Base-by-base conservation (phyloP, 1,139 yeast species). In the Geotrichum restrictum region DNA sequence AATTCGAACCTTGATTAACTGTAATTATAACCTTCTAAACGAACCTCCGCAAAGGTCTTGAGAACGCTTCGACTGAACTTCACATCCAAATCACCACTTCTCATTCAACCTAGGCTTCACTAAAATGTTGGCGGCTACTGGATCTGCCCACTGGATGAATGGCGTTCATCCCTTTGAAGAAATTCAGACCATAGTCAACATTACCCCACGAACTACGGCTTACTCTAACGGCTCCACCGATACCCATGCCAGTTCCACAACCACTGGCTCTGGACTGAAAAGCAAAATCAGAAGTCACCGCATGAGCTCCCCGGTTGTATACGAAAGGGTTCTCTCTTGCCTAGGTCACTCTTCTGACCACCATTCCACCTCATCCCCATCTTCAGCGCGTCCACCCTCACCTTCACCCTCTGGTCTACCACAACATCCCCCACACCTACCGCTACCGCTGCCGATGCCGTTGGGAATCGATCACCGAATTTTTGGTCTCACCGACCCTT, bases 231-330 rank as follows among this genome's bases (percentile, higher is more conserved):
- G n/a, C n/a, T n/a, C n/a, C n/a, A n/a, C n/a, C n/a, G n/a, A n/a
- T n/a, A n/a, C n/a, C n/a, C n/a, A n/a, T n/a, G n/a, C n/a, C n/a
- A n/a, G n/a, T n/a, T n/a, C n/a, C n/a, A n/a, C 22, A 32, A n/a
- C 34, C 42, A 45, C 34, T 19, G 38, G 48, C 11, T 10, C 3
- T 2, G 14, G 37, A 6, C 27, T 47, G 14, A 45, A 47, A 14
- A 40, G 50, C 41, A 47, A 47, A 16, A 32, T 47, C n/a, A 18
- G 34, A 18, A 34, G 50, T 33, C 38, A 40, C 27, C 45, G 50
- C 21, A 47, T 47, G 50, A 24, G 44, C 38, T 37, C 44, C 1
- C 50, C 50, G 3, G 45, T 18, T 13, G 45, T 47, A n/a, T 47
- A 39, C 11, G 45, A 47, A 18, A 21, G 50, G 18, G 45, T 47